Evolutionary conservation across 1,284 basidiomycete species (phyloP), one percentile per base, ranked within the genome.

Genomic region (Cystobasidiaceae sp.): DNA sequence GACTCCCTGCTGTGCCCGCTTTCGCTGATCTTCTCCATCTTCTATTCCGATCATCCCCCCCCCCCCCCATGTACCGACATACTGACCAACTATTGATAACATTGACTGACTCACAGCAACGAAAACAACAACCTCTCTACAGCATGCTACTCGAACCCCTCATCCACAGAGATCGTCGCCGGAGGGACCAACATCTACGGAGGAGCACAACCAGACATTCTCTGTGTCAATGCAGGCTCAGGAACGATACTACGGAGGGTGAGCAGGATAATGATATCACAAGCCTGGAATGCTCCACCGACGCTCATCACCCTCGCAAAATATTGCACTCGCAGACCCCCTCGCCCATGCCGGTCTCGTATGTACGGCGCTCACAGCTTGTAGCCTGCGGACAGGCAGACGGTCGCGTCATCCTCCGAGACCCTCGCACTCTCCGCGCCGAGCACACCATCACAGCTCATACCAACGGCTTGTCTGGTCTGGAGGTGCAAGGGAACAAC

Each of bases 381-480:
- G 25, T 67, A 8, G 44, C 64, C 67, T 41, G 72, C 61, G 2
- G 71, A 59, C 21, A 71, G 63, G 28, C 57, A 63, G 23, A 71
- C 56, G 44, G 73, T 52, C 25, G 67, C 59, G 49, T 74, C 8
- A 57, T 64, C 5, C 46, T 73, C 13, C 71, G 71, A 32, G 73
- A 74, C 43, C 66, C 73, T 1, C 68, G 71, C 4, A 67, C 67
- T 2, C 58, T 72, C 32, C 28, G 66, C 4, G 62, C 66, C 4
- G 61, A 68, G 46, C 70, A 72, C 33, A 69, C 82, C 4, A 83
- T 88, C 13, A 85, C 85, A 71, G 90, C 91, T 0, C 92, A 96
- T 76, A 81, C 82, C 19, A 85, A 85, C 57, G 89, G 89, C 2
- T 81, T 94, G 28, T 87, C 87, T 77, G 90, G 88, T n/a, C 81